Evolutionary conservation across 2,329 filamentous ascomycete genomes (phyloP).

Genomic region (Aureobasidium sp.): DNA sequence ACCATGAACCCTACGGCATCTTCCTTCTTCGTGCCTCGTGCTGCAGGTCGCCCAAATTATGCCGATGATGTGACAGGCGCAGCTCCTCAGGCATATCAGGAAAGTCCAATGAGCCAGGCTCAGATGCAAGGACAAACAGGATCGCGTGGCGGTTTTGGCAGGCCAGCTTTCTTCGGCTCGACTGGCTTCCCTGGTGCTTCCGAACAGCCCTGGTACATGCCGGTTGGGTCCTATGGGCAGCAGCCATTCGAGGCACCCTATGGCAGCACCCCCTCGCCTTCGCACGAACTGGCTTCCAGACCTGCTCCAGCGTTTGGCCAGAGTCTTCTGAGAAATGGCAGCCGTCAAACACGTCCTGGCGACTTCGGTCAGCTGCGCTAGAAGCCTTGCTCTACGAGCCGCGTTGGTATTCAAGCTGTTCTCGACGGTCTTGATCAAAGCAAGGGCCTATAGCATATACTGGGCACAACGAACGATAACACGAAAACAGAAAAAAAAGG

Average conservation of each 20-base stretch:
- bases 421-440: not conserved
- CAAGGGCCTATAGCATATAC: too few species aligned
- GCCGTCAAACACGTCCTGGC: not conserved
- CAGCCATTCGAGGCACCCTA: not conserved
- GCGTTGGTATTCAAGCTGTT: not conserved
- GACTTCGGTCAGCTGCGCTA: not conserved
- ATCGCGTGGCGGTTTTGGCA: not conserved
- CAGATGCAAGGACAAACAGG: constrained; percentile 1
- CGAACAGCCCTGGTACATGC: constrained; percentile 6
- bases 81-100: not conserved
- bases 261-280: not conserved
- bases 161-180: not conserved
- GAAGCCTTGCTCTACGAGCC: not conserved
- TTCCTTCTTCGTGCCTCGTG: not conserved
- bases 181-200: not conserved
- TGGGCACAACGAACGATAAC: not conserved
- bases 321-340: not conserved
- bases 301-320: not conserved
- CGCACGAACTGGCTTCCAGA: not conserved
- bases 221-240: not conserved
- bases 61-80: not conserved
- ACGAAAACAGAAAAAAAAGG: not conserved
- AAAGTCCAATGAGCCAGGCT: not conserved
- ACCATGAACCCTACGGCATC: constrained; percentile 19
- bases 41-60: not conserved